Base-by-base conservation (phyloP, 2,329 filamentous ascomycete genomes). In the Fusarium chlamydosporum region DNA sequence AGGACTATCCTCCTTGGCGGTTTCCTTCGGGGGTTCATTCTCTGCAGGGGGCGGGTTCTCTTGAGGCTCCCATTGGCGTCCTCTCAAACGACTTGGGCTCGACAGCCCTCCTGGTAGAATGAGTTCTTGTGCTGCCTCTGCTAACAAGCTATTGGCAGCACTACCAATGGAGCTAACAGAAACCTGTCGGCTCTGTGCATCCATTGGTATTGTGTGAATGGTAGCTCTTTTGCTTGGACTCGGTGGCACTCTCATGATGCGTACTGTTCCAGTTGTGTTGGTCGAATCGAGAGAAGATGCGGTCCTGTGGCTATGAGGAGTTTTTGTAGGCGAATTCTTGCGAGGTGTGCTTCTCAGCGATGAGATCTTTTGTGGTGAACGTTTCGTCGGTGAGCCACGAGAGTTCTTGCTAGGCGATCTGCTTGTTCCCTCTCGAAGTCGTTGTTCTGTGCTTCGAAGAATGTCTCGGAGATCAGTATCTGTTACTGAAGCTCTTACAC, bases 391-490 rank as follows among this genome's bases (percentile, higher is more conserved):
- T 4, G 74, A 70, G 26, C 35, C 46, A 26, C 61, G 56, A 7
- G 76, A 68, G 31, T 74, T 78, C 71, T 79, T 79, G 23, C 68
- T 66, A 0, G 77, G 76, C 3, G 79, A 79, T 16, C 58, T 64
- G 20, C 72, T 76, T 11, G 58, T 72, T 5, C 81, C 81, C 5
- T 82, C 79, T 20, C 81, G 78, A 15, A 88, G 78, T 11, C 85
- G 79, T 76, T 83, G 78, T 27, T 87, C 86, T 2, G 86, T 88
- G 34, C 80, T 84, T 42, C 79, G 80, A 33, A 88, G 76, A 29
- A 88, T 88, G 61, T 83, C 78, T 2, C 81, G 79, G 27, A 88
- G 73, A 2, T 84, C 84, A 12, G 81, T 79, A 65, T 87, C 85
- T 0, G 84, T 76, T 20, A 65, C 69, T 4, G 73, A 75, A 3